Conservation (phyloP, 2,329 filamentous ascomycete species). For the Cladophialophora psammophila region DNA sequence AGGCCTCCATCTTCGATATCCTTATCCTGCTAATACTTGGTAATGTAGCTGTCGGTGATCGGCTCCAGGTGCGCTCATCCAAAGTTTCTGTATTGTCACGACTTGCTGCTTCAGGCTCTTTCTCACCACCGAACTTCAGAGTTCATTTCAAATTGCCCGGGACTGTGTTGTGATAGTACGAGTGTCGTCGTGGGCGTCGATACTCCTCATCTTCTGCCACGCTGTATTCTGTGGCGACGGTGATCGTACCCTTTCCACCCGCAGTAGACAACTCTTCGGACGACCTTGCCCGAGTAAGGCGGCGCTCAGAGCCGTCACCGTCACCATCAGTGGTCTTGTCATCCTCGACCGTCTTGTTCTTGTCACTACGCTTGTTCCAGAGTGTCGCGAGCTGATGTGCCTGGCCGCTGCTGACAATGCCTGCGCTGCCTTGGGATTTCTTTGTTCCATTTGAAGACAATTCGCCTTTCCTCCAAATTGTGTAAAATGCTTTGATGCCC, state of each 20-base stretch:
- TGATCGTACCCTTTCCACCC: neutral
- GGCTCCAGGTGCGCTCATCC: neutral
- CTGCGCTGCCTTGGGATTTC: neutral
- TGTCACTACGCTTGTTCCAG: neutral
- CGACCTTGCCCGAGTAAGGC: neutral
- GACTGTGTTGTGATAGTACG: neutral
- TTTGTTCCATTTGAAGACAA: neutral
- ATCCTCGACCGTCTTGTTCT: neutral
- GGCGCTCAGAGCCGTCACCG: neutral
- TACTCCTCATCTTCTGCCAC: neutral
- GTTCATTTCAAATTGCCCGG: neutral
- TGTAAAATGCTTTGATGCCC: neutral
- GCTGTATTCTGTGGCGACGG: neutral
- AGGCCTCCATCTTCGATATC: neutral
- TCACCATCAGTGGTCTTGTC: neutral
- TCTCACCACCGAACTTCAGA: neutral
- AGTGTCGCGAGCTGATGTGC: neutral
- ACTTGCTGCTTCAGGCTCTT: neutral
- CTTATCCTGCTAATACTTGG: neutral
- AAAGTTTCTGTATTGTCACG: neutral
- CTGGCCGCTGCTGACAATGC: neutral
- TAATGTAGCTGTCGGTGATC: neutral
- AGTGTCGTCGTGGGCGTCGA: neutral
- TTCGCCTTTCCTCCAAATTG: neutral
- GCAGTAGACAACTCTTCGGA: neutral